Conservation (phyloP, 306 rosid genomes). For the Cicer bijugum region DNA sequence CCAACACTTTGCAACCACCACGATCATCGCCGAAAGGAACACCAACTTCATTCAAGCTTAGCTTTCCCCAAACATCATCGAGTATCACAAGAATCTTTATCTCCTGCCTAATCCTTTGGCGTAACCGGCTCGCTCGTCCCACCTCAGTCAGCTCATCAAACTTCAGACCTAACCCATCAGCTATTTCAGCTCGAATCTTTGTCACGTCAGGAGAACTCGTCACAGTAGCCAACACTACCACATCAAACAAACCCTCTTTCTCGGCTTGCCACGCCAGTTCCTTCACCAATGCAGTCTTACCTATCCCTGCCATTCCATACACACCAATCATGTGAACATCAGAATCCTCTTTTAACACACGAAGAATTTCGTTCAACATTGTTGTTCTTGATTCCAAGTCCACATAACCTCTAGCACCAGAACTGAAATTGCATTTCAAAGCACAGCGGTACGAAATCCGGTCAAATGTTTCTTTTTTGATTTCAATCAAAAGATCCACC, state of each 20-base stretch:
- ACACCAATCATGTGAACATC: slow-evolving; percentile 36
- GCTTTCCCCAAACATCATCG: slow-evolving; percentile 55
- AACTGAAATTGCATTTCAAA: slow-evolving; percentile 33
- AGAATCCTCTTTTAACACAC: slow-evolving; percentile 25
- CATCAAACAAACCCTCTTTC: slow-evolving; percentile 37
- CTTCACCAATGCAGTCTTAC: slow-evolving; percentile 46
- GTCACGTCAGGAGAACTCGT: slow-evolving; percentile 25
- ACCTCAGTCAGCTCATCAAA: slow-evolving; percentile 44
- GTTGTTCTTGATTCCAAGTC: slow-evolving; percentile 40
- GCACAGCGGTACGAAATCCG: slow-evolving; percentile 42
- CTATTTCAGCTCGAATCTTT: slow-evolving; percentile 40
- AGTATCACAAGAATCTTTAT: slow-evolving; percentile 46
- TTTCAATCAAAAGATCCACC: background rate
- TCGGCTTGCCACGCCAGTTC: slow-evolving; percentile 45
- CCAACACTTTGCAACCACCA: slow-evolving; percentile 46
- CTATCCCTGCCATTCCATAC: slow-evolving; percentile 49
- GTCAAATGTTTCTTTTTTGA: slow-evolving; percentile 25
- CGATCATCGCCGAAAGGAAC: slow-evolving; percentile 48
- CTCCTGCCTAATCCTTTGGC: slow-evolving; percentile 49
- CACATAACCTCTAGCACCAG: slow-evolving; percentile 45
- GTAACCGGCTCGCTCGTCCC: slow-evolving; percentile 35
- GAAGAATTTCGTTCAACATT: slow-evolving; percentile 27
- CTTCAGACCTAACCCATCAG: slow-evolving; percentile 45
- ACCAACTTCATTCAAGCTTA: slow-evolving; percentile 48
- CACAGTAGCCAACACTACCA: slow-evolving; percentile 38